A percentile compares a stretch with the other conserved stretches of the same genome.
These are phyloP conservation scores for Alternaria incomplexa DNA, from an alignment of 2,329 filamentous ascomycete species.

Conservation along the genomic window DNA sequence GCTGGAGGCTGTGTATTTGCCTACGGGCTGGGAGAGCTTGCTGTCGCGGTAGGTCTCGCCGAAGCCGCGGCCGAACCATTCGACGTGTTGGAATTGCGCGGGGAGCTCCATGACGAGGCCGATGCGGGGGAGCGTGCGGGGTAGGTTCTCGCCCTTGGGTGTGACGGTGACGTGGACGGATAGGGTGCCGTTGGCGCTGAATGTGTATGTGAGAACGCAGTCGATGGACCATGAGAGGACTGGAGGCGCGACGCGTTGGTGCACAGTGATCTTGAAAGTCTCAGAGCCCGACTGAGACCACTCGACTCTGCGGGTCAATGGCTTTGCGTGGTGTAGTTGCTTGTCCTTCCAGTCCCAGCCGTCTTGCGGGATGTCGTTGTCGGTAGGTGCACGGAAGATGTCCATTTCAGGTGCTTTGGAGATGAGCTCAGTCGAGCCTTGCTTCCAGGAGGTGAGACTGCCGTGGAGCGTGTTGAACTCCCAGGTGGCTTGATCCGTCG, in stretches of 20 bases:
- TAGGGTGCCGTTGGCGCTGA: constrained; percentile 55
- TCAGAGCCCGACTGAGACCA: constrained; percentile 42
- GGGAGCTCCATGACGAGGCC: constrained; percentile 65
- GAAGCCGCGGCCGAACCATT: constrained; percentile 69
- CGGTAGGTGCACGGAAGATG: constrained; percentile 70
- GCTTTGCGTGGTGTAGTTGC: constrained; percentile 35
- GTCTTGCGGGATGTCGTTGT: constrained; percentile 66
- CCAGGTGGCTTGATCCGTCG: constrained; percentile 52
- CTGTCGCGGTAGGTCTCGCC: constrained; percentile 72
- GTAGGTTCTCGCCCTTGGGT: constrained; percentile 57
- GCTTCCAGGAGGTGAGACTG: constrained; percentile 47
- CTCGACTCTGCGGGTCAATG: constrained; percentile 33
- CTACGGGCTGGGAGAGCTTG: constrained; percentile 64
- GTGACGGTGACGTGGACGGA: constrained; percentile 55
- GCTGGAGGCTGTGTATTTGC: constrained; percentile 51
- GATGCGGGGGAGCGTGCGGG: constrained; percentile 65
- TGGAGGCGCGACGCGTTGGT: constrained; percentile 63
- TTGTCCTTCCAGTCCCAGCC: constrained; percentile 63
- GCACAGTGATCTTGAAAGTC: constrained; percentile 49
- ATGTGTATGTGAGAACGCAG: constrained; percentile 58
- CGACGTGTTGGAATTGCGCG: constrained; percentile 54
- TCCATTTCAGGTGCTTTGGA: constrained; percentile 50
- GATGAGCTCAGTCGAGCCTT: constrained; percentile 41
- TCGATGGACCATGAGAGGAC: constrained; percentile 62
- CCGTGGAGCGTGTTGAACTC: constrained; percentile 59